Base-by-base conservation (phyloP, 345 rosid species). In the Dovyalis caffra region DNA sequence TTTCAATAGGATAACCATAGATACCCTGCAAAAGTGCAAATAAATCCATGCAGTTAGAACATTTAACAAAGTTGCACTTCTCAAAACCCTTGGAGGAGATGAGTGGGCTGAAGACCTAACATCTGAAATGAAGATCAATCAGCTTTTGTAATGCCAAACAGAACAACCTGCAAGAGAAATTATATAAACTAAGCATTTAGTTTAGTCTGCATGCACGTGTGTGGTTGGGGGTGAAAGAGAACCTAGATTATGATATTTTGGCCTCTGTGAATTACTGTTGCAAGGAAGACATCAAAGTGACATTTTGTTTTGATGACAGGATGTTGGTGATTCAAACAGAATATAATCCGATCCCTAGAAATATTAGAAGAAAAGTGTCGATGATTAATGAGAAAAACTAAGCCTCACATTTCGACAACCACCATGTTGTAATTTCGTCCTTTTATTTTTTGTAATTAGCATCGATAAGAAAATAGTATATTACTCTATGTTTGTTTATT, bases 1-100 rank as follows among this genome's bases (percentile, higher is more conserved):
- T 92, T 78, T 92, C 97, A 1, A 92, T 90, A 23, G 94, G 97
- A 78, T 90, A 88, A 67, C 95, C 95, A 72, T 92, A 90, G 68
- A 92, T 74, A 33, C 93, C 95, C 97, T 92, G 88, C 38, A 79
- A 80, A 81, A 29, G 76, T 92, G 88, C 38, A 79, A 80, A 81
- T 33, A 77, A 69, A 34, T 64, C 69, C 20, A 65, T 25, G 31
- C 28, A 47, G 37, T 56, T 40, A 66, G 64, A 31, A 57, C n/a
- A 72, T 63, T 28, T 29, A 31, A 20, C 69, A 21, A 38, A 16
- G 40, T 38, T 23, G 63, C 63, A 33, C 37, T 12, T 14, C 29
- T 31, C 33, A 56, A 43, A 45, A 32, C 35, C 23, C 47, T 33
- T 32, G 21, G 23, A 43, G 40, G 69, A 11, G 32, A 72, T 34